These are phyloP conservation scores for Nannochloropsis granulata DNA, from an alignment of 108 stramenopile genomes.

Conservation along the genomic window DNA sequence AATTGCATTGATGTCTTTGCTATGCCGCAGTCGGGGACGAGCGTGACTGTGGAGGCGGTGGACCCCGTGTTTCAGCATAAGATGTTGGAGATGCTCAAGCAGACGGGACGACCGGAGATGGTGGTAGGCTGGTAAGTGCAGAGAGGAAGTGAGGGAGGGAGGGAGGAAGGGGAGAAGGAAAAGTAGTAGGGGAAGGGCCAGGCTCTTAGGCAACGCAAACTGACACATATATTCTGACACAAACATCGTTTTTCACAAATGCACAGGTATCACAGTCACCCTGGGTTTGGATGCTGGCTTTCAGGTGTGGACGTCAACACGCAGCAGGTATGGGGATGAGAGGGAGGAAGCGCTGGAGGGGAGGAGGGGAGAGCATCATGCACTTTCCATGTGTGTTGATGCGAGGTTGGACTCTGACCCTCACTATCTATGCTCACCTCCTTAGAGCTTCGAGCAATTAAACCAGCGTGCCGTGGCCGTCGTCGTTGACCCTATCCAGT, in stretches of 20 bases:
- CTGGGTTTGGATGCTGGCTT: slow-evolving; percentile 98
- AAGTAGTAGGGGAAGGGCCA: too few species aligned
- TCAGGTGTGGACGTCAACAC: slow-evolving; percentile 95
- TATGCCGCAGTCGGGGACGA: slow-evolving; percentile 96
- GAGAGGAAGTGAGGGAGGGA: background rate
- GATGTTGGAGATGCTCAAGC: slow-evolving; percentile 98
- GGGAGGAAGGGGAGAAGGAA: too few species aligned
- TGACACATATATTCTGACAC: too few species aligned
- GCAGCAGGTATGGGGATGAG: slow-evolving; percentile 48
- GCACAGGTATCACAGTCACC: slow-evolving; percentile 86
- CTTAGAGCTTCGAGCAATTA: slow-evolving; percentile 65
- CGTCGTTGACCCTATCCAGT: slow-evolving; percentile 97
- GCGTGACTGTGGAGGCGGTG: slow-evolving; percentile 93
- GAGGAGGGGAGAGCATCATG: background rate
- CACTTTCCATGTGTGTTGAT: background rate
- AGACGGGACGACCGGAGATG: slow-evolving; percentile 87
- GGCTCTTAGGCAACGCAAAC: too few species aligned
- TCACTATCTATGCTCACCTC: background rate
- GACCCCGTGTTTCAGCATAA: slow-evolving; percentile 96
- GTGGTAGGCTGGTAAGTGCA: slow-evolving; percentile 52
- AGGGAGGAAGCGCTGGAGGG: background rate
- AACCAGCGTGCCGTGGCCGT: slow-evolving; percentile 88
- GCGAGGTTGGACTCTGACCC: background rate
- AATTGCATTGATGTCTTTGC: slow-evolving; percentile 99
- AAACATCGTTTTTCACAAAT: too few species aligned